These are phyloP conservation scores for Gossypioides kirkii DNA, from an alignment of 345 rosid genomes.

Conservation along the genomic window DNA sequence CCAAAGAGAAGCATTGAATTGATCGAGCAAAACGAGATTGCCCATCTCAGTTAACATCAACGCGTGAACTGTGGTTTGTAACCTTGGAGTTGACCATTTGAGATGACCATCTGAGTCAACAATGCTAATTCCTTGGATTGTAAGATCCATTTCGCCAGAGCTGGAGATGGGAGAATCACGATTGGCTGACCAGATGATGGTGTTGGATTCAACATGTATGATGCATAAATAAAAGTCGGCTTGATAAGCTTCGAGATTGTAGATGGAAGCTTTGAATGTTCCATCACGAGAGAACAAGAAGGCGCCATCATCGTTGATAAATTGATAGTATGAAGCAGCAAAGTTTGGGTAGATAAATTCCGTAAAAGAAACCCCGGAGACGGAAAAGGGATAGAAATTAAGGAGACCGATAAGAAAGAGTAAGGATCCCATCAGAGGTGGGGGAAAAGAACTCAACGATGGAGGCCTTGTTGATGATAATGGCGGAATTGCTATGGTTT, in stretches of 20 bases:
- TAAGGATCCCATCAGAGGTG: constrained; percentile 41
- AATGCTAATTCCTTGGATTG: constrained; percentile 51
- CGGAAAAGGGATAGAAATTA: constrained; percentile 23
- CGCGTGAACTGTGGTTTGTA: constrained; percentile 43
- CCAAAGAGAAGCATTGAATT: constrained; percentile 59
- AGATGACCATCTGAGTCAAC: constrained; percentile 36
- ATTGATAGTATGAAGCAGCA: constrained; percentile 53
- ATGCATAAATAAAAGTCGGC: constrained; percentile 60
- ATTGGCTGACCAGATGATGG: constrained; percentile 80
- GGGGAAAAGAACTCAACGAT: constrained; percentile 14
- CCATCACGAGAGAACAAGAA: constrained; percentile 56
- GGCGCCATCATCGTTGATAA: constrained; percentile 46
- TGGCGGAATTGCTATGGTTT: constrained; percentile 16
- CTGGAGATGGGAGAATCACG: constrained; percentile 57
- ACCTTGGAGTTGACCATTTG: constrained; percentile 64
- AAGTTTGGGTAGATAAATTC: constrained; percentile 61
- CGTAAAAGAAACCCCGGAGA: constrained; percentile 29
- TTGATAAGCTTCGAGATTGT: constrained; percentile 35
- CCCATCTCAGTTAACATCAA: constrained; percentile 61
- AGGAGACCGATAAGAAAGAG: constrained; percentile 31
- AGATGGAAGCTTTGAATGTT: constrained; percentile 60
- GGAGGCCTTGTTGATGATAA: constrained; percentile 5
- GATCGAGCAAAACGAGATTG: constrained; percentile 65
- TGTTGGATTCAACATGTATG: constrained; percentile 50
- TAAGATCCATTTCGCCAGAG: constrained; percentile 54